Conservation (phyloP, 164 flowering plant genomes). For the Saururus chinensis region DNA sequence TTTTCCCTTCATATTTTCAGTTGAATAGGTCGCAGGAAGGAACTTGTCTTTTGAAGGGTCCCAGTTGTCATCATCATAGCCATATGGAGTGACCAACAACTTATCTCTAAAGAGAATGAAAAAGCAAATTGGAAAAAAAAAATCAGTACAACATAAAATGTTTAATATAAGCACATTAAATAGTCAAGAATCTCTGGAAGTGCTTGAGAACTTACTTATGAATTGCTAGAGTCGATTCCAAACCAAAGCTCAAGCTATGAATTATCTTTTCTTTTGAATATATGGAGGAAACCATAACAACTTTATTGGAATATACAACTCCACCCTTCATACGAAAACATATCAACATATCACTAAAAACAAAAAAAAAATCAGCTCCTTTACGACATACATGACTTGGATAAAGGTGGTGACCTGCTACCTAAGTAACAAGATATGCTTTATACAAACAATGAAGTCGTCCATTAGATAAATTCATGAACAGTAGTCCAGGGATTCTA, state of each 20-base stretch:
- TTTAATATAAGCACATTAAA: background rate
- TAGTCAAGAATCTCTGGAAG: background rate
- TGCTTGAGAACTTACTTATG: constrained; percentile 39
- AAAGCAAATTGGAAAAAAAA: background rate
- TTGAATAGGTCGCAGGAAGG: constrained; percentile 44
- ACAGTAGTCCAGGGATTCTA: no score
- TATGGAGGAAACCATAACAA: constrained; percentile 44
- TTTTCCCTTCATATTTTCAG: constrained; percentile 50
- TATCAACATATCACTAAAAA: background rate
- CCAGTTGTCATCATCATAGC: constrained; percentile 54
- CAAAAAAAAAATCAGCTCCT: no score
- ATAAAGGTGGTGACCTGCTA: background rate
- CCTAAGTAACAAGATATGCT: background rate
- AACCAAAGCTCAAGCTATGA: constrained; percentile 36
- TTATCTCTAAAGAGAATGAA: constrained; percentile 43
- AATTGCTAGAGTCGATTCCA: constrained; percentile 49
- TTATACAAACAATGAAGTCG: background rate
- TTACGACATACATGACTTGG: background rate
- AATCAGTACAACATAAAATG: background rate
- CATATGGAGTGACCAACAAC: constrained; percentile 47
- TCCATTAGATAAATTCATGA: no score
- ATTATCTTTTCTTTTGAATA: constrained; percentile 40
- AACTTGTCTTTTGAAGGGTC: constrained; percentile 59
- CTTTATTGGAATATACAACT: constrained; percentile 66
- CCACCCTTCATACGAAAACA: constrained; percentile 51